A percentile compares a stretch with the other conserved stretches of the same genome.
Conservation (phyloP, 768 basidiomycete genomes). For the Mycena venus region DNA sequence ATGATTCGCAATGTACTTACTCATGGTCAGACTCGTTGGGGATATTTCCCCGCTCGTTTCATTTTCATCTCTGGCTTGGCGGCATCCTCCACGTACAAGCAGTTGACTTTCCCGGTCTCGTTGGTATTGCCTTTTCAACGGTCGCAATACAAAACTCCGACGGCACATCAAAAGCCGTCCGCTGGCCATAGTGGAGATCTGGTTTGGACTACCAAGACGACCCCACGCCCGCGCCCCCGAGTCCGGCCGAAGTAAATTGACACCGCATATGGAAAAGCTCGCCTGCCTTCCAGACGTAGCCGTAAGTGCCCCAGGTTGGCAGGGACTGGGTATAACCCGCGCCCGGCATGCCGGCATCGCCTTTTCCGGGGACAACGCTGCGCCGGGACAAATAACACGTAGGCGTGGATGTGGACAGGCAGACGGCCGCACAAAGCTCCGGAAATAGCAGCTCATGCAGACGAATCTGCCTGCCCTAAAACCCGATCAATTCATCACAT, state of each 20-base stretch:
- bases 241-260: neutral
- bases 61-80: neutral
- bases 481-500: conserved; percentile 17
- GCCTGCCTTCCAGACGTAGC: neutral
- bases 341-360: conserved; percentile 23
- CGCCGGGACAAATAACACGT: neutral
- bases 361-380: neutral
- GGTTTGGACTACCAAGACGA: too few species aligned
- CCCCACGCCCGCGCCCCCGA: neutral
- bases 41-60: conserved; percentile 12
- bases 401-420: neutral
- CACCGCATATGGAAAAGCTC: conserved; percentile 3
- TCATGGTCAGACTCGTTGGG: neutral
- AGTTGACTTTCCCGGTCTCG: neutral
- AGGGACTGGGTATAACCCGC: neutral
- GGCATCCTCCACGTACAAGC: neutral
- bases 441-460: conserved; percentile 9
- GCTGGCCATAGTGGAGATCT: neutral
- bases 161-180: neutral
- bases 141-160: neutral
- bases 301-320: neutral
- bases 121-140: neutral
- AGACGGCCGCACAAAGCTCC: neutral
- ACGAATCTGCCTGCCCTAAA: neutral
- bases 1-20: neutral